Evolutionary conservation across 2,329 filamentous ascomycete genomes (phyloP), one percentile per base, ranked within the genome.

Genomic region (Fusarium mangiferae): DNA sequence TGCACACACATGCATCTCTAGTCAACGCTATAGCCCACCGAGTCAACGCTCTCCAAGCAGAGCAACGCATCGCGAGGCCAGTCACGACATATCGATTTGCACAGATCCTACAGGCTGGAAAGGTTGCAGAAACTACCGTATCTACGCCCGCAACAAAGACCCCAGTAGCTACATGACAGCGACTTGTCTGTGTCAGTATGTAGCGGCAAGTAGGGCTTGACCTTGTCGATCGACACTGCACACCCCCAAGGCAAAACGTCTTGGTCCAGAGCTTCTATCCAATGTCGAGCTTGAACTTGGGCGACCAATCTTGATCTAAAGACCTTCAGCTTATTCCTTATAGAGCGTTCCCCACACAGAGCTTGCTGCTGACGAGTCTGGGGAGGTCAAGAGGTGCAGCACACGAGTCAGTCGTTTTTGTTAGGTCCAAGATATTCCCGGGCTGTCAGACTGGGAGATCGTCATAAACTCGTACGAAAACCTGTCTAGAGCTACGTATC

Each of bases 371-470:
- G 67, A 48, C 39, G 58, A 70, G 45, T 54, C 51, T 28, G 66
- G 58, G 66, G 49, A 48, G 24, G 44, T 41, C 39, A 41, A 55
- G 45, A 62, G 14, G 35, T 39, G 36, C 35, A n/a, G 20, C 48
- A 55, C 66, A 62, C 51, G 65, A 68, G 56, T 68, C 66, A 51
- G 42, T 44, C 28, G 28, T 28, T 61, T 49, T 62, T 49, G 22
- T 44, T 54, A 69, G 33, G 36, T 20, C 65, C 56, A 51, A 62
- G 56, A 54, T 51, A 69, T 69, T 56, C 38, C 66, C 65, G 65
- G 38, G n/a, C 41, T 64, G 20, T 30, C 12, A 56, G 38, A 48
- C 35, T 24, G n/a, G 20, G 36, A 52, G 49, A 46, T 48, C 26
- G 26, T 39, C 64, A 35, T 39, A 14, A 42, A 46, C n/a, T 39